Base-by-base conservation (phyloP, 2,329 filamentous ascomycete species). In the Byssochlamys sp. region DNA sequence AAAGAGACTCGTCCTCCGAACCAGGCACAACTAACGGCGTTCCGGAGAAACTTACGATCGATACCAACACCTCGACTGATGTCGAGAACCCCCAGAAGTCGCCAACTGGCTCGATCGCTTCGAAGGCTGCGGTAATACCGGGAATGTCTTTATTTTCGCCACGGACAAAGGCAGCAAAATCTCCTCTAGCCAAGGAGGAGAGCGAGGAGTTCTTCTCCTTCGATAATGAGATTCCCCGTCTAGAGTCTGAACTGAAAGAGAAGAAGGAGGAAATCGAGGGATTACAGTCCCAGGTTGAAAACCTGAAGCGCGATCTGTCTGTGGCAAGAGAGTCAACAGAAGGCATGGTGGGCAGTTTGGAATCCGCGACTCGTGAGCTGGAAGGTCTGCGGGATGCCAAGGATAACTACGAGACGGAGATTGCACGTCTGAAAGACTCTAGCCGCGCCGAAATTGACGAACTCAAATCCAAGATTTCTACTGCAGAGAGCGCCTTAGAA, bases 121-220 rank as follows among this genome's bases (percentile, higher is more conserved):
- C 71, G 12, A 66, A 69, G 29, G 68, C 65, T 9, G 57, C 62
- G 24, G 67, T 65, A 9, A 65, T 74, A 31, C 67, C 70, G 25
- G 69, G 70, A 39, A 61, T 74, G 52, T 70, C 71, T 4, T 59
- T 73, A 25, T 75, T 75, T 56, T 75, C 74, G 19, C 71, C 73
- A 14, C 72, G 69, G 53, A 58, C 63, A 14, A 73, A 69, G 57
- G 55, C 71, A 1, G 55, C 66, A 10, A 69, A 67, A 53, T 67
- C 72, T 11, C 62, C 66, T n/a, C 64, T 68, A 6, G 61, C 69
- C 27, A 60, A 71, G 33, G 71, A 73, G 33, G 71, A 72, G 14
- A 70, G 73, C 26, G 88, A 91, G 62, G 89, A 95, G 53, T 88
- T 96, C 73, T 96, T 96, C 74, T 96, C 91, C 0, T 95, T 91